phyloP scores from a whole-genome alignment of 2,329 filamentous ascomycete species.

The Leptographium radiaticola region DNA sequence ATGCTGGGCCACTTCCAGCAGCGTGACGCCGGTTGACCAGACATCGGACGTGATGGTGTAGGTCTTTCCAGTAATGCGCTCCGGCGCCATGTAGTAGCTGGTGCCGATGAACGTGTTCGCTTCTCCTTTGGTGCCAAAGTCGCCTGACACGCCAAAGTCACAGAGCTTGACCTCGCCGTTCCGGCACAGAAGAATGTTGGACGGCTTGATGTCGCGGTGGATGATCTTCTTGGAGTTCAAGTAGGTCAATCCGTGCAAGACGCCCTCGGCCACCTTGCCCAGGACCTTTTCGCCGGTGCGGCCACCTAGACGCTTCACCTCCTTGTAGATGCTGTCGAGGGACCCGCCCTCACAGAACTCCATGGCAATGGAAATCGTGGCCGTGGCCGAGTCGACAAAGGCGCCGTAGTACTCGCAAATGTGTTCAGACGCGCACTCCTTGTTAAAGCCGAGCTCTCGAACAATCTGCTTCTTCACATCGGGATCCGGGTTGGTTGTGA shows the following conservation, averaged over 20 bases:
- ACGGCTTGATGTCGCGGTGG: slow-evolving; percentile 96
- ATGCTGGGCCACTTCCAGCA: slow-evolving; percentile 98
- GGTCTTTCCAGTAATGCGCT: slow-evolving; percentile 91
- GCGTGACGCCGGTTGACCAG: slow-evolving; percentile 91
- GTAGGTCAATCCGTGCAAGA: slow-evolving; percentile 86
- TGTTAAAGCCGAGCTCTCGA: slow-evolving; percentile 93
- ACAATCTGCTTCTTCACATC: slow-evolving; percentile 98
- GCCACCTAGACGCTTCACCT: slow-evolving; percentile 90
- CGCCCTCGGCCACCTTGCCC: slow-evolving; percentile 91
- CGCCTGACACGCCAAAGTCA: slow-evolving; percentile 94
- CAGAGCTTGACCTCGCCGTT: slow-evolving; percentile 93
- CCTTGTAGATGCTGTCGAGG: slow-evolving; percentile 90
- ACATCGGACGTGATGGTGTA: slow-evolving; percentile 99
- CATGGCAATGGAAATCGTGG: slow-evolving; percentile 97
- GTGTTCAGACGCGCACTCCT: slow-evolving; percentile 87
- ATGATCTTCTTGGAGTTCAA: slow-evolving; percentile 94
- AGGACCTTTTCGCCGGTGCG: slow-evolving; percentile 94
- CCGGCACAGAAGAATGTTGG: slow-evolving; percentile 87
- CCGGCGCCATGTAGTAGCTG: slow-evolving; percentile 98
- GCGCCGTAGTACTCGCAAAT: slow-evolving; percentile 97
- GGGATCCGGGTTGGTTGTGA: slow-evolving; percentile 94
- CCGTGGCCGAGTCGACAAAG: slow-evolving; percentile 89
- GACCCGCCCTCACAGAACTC: slow-evolving; percentile 97
- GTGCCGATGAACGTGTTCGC: slow-evolving; percentile 98
- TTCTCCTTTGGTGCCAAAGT: slow-evolving; percentile 96